These are phyloP conservation scores for Fragaria ananassa DNA, from an alignment of 306 rosid genomes.

Conservation along the genomic window DNA sequence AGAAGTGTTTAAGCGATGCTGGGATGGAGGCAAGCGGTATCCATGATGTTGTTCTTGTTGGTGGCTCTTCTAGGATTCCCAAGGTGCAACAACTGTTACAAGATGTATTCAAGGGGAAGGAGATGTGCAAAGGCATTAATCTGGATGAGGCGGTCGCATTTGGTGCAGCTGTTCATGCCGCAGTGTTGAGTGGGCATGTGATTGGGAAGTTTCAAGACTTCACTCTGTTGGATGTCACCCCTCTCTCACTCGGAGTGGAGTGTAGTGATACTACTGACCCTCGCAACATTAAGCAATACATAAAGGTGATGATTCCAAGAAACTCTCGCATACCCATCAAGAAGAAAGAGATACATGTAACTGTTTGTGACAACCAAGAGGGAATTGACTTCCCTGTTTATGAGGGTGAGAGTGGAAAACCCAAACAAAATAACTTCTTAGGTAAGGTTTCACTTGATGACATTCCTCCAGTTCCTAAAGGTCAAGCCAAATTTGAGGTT, in stretches of 20 bases:
- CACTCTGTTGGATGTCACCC: not conserved
- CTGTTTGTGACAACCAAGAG: no score
- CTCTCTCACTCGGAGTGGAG: not conserved
- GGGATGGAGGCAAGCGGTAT: not conserved
- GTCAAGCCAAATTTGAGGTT: no score
- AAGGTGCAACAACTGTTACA: not conserved
- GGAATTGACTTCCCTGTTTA: no score
- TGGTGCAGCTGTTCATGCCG: not conserved
- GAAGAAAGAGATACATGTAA: no score
- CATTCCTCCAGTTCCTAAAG: no score
- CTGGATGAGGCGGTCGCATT: no score
- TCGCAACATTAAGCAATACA: not conserved
- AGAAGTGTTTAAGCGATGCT: not conserved
- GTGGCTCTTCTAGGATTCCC: slow-evolving; percentile 10
- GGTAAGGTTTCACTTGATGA: no score
- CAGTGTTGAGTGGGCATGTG: not conserved
- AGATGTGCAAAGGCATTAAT: not conserved
- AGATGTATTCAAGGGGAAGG: not conserved
- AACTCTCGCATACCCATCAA: not conserved
- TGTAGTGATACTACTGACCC: no score
- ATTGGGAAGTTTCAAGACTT: not conserved
- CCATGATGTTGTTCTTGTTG: not conserved
- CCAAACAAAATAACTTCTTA: no score
- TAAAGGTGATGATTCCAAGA: not conserved
- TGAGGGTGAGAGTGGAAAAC: no score